These are phyloP conservation scores for Botrytis byssoidea DNA, from an alignment of 2,329 filamentous ascomycete genomes.

Conservation along the genomic window DNA sequence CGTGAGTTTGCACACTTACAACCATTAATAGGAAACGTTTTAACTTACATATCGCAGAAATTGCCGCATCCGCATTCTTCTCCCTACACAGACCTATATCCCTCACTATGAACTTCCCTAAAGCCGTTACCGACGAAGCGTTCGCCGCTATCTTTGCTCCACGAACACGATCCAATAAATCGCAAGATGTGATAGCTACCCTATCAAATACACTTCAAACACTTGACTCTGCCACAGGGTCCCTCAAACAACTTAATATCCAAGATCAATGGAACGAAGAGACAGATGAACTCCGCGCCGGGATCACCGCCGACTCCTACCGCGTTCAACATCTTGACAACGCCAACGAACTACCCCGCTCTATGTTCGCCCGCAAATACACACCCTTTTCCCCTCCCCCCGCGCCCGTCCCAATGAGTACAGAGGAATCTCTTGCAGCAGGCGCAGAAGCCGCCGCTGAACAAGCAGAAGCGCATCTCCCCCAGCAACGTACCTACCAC, in stretches of 20 bases:
- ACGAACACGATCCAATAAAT: conserved; percentile 50
- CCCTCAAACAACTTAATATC: conserved; percentile 18
- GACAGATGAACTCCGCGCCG: conserved; percentile 41
- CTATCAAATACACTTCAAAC: conserved; percentile 59
- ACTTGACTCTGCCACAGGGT: conserved; percentile 57
- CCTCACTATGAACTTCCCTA: conserved; percentile 77
- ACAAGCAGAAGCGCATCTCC: conserved; percentile 40
- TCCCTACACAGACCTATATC: conserved; percentile 93
- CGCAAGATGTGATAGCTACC: conserved; percentile 63
- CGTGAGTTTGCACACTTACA: conserved; percentile 45
- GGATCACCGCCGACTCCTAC: conserved; percentile 47
- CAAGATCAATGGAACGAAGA: conserved; percentile 35
- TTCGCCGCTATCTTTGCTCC: conserved; percentile 82
- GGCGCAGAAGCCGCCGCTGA: conserved; percentile 40
- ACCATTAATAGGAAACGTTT: not conserved
- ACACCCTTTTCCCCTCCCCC: conserved; percentile 85
- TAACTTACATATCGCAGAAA: conserved; percentile 54
- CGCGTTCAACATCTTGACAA: conserved; percentile 51
- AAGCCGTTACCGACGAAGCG: conserved; percentile 65
- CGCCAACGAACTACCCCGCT: conserved; percentile 57
- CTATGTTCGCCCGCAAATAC: conserved; percentile 65
- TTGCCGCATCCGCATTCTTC: conserved; percentile 90
- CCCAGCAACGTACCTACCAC: conserved; percentile 58
- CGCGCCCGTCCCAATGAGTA: conserved; percentile 61
- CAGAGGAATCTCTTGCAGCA: conserved; percentile 41